Conservation (phyloP, 2,329 filamentous ascomycete genomes). For the Aspergillus phoenicis region DNA sequence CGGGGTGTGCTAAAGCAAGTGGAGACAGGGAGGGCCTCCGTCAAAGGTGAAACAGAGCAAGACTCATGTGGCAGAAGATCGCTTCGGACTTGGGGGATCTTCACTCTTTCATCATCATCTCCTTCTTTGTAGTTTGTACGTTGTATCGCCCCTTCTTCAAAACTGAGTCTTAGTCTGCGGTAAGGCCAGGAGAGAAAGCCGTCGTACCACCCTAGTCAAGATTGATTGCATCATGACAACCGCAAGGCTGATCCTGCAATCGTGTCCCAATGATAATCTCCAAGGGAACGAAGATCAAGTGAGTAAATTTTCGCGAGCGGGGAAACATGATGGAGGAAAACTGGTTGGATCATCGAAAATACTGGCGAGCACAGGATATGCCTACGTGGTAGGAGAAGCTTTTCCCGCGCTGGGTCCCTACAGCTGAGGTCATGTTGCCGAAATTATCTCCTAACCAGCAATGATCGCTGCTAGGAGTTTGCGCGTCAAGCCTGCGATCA, state of each 20-base stretch:
- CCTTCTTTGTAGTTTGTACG: background rate
- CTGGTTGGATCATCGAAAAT: background rate
- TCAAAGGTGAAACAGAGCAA: background rate
- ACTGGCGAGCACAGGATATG: background rate
- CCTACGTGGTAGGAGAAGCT: background rate
- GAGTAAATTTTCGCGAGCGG: background rate
- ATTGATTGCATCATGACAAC: conserved; percentile 1
- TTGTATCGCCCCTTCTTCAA: background rate
- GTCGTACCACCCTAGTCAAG: background rate
- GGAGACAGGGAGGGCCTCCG: background rate
- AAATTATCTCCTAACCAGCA: conserved; percentile 8
- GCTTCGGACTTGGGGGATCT: background rate
- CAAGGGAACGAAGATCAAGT: background rate
- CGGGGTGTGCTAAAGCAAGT: background rate
- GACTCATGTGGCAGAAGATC: background rate
- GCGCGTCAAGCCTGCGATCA: conserved; percentile 18
- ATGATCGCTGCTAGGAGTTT: conserved; percentile 21
- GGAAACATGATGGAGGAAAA: background rate
- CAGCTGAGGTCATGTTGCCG: conserved; percentile 20
- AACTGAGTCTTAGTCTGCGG: background rate
- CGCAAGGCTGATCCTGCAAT: background rate
- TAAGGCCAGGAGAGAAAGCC: background rate
- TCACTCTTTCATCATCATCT: background rate
- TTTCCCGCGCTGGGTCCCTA: conserved; percentile 3
- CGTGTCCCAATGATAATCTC: background rate